Conservation (phyloP, 768 basidiomycete species). For the Termitomyces sp. region DNA sequence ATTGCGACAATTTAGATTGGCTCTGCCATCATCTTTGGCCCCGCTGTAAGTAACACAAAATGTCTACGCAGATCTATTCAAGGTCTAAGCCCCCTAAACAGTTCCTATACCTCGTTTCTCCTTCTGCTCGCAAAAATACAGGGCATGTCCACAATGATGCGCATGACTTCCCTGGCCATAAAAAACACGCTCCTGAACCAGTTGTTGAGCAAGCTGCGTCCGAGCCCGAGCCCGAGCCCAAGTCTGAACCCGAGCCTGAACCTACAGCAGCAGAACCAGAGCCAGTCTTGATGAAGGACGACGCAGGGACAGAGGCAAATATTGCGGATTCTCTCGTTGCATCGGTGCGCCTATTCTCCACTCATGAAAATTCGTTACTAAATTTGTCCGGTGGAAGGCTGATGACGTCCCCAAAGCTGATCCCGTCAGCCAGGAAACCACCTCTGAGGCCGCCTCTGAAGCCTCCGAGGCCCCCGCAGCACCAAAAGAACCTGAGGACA, state of each 20-base stretch:
- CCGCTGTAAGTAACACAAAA: conserved; percentile 32
- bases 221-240: conserved; percentile 9
- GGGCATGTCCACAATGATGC: conserved; percentile 34
- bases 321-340: conserved; percentile 31
- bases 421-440: conserved; percentile 3
- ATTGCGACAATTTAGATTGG: conserved; percentile 31
- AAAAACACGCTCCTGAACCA: conserved; percentile 9
- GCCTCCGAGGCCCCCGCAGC: neutral
- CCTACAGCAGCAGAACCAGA: conserved; percentile 13
- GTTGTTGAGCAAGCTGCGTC: conserved; percentile 8
- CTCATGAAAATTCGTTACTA: neutral
- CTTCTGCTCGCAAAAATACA: conserved; percentile 35
- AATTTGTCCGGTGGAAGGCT: conserved; percentile 5
- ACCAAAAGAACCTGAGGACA: conserved; percentile 5
- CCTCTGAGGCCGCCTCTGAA: conserved; percentile 1
- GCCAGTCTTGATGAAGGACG: conserved; percentile 34
- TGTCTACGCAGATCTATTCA: neutral
- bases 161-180: conserved; percentile 30
- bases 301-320: conserved; percentile 39
- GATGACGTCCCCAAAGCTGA: conserved; percentile 19
- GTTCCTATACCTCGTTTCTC: conserved; percentile 43
- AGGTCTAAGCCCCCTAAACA: conserved; percentile 16
- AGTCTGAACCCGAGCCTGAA: conserved; percentile 6
- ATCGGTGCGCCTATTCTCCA: conserved; percentile 17
- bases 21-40: conserved; percentile 39